phyloP scores from a whole-genome alignment of 2,329 filamentous ascomycete species.

The Aspergillus sp. region DNA sequence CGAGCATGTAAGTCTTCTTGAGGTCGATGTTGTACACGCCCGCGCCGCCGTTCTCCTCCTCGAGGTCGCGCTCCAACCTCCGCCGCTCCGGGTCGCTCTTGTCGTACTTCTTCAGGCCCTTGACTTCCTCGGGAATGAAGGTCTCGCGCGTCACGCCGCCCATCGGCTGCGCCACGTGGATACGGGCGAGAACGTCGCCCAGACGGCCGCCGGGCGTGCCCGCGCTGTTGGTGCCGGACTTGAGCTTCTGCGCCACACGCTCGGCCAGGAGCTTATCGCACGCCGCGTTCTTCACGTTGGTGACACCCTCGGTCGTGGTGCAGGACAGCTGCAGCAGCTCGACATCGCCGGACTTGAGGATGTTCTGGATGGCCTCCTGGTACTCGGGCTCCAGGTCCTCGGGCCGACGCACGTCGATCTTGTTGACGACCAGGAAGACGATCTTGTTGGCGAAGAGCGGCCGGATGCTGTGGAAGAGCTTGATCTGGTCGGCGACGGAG shows the following conservation, averaged over 20 bases:
- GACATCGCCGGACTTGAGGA: conserved; percentile 84
- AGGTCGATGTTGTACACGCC: conserved; percentile 96
- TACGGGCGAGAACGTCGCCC: conserved; percentile 86
- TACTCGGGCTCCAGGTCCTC: conserved; percentile 81
- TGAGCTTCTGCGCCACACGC: conserved; percentile 91
- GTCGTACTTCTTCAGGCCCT: conserved; percentile 82
- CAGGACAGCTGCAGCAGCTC: conserved; percentile 92
- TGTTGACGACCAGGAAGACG: conserved; percentile 96
- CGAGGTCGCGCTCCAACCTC: conserved; percentile 77
- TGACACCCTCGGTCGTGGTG: conserved; percentile 90
- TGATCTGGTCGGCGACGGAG: conserved; percentile 86
- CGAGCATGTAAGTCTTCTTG: conserved; percentile 81
- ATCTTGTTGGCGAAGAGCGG: conserved; percentile 96
- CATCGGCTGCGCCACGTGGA: conserved; percentile 94
- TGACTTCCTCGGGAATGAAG: conserved; percentile 83
- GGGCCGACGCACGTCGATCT: conserved; percentile 87
- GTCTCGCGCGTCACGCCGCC: conserved; percentile 74
- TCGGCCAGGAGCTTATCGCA: conserved; percentile 92
- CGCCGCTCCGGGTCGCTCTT: conserved; percentile 80
- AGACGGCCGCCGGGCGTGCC: conserved; percentile 77
- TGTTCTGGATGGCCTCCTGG: conserved; percentile 71
- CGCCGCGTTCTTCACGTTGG: conserved; percentile 89
- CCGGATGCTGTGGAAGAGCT: conserved; percentile 94
- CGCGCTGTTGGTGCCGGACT: conserved; percentile 74
- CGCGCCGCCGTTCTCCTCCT: conserved; percentile 88